Evolutionary conservation across 768 basidiomycete genomes (phyloP), one percentile per base, ranked within the genome.

Genomic region (Leccinum uliginosum): DNA sequence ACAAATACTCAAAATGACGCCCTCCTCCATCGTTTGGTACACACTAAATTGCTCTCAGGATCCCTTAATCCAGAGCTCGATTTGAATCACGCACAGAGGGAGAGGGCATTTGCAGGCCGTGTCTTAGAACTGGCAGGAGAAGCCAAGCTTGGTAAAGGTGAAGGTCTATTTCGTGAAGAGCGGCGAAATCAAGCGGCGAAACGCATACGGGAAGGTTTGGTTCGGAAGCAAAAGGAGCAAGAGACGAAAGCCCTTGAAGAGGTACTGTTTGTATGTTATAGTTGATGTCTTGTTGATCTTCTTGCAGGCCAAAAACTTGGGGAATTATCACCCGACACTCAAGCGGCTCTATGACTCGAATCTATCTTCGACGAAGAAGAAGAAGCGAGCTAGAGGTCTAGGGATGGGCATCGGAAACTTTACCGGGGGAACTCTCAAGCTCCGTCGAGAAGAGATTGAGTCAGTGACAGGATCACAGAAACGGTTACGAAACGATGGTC

Each of bases 371-470:
- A 58, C 60, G 19, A 59, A 56, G 7, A 72, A 65, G 45, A 76
- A 73, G 60, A 85, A 79, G 59, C 75, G 89, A 59, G 76, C 80
- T 45, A 78, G 82, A 62, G 92, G 91, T 11, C 70, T 93, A 43
- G 76, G 77, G 58, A 85, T 91, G 85, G 91, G 91, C 7, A 80
- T 93, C 21, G 91, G 91, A 7, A 86, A 78, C 57, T 93, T 89
- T 69, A 79, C 75, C 53, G 80, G 80, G 32, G 92, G 92, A 10
- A 77, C 81, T 27, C 76, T 93, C 54, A 82, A 78, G 57, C 79
- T 93, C 29, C 82, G 80, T 58, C 77, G 69, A 61, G 75, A 79
- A 26, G 91, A 93, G 26, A 80, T 92, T 40, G 67, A 58, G 8
- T 65, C 71, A 5, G 75, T 76, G 45, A 66, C 70, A 12, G 71